phyloP scores from a whole-genome alignment of 2,329 filamentous ascomycete genomes.

The Diplodia seriata region DNA sequence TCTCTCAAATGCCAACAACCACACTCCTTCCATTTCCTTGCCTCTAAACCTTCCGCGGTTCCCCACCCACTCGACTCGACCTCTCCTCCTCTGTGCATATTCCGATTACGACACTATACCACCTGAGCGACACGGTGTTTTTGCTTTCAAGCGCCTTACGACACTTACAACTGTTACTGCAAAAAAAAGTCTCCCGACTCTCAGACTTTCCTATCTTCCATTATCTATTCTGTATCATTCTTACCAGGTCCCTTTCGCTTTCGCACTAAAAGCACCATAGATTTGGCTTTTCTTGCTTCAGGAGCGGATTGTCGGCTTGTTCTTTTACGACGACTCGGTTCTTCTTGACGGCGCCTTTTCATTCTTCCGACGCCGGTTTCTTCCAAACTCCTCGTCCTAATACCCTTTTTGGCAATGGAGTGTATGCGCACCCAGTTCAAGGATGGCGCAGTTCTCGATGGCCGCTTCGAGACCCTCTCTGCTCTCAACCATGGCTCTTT shows the following conservation, averaged over 20 bases:
- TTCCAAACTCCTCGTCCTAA: slow-evolving; percentile 37
- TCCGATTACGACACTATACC: slow-evolving; percentile 33
- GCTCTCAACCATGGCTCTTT: slow-evolving; percentile 99
- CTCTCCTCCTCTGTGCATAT: slow-evolving; percentile 33
- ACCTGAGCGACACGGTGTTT: slow-evolving; percentile 41
- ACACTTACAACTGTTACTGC: slow-evolving; percentile 36
- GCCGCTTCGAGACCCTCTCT: slow-evolving; percentile 88
- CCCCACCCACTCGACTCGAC: slow-evolving; percentile 23
- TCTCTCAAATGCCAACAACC: slow-evolving; percentile 52
- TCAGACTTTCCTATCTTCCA: slow-evolving; percentile 29
- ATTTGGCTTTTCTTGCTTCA: slow-evolving; percentile 39
- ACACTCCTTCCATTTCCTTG: slow-evolving; percentile 55
- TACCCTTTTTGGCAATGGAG: slow-evolving; percentile 64
- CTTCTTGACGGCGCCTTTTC: slow-evolving; percentile 34
- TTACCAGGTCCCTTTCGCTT: slow-evolving; percentile 37
- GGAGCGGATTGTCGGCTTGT: slow-evolving; percentile 42
- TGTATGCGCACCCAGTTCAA: slow-evolving; percentile 85
- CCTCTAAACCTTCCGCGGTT: slow-evolving; percentile 40
- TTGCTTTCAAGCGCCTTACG: slow-evolving; percentile 39
- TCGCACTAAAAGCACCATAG: slow-evolving; percentile 34
- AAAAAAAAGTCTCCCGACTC: slow-evolving; percentile 31
- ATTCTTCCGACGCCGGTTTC: slow-evolving; percentile 37
- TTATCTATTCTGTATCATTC: slow-evolving; percentile 34
- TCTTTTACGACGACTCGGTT: slow-evolving; percentile 43
- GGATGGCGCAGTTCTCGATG: slow-evolving; percentile 79